Evolutionary conservation across 1,284 basidiomycete species (phyloP).

Genomic region (Sporisorium graminicola): DNA sequence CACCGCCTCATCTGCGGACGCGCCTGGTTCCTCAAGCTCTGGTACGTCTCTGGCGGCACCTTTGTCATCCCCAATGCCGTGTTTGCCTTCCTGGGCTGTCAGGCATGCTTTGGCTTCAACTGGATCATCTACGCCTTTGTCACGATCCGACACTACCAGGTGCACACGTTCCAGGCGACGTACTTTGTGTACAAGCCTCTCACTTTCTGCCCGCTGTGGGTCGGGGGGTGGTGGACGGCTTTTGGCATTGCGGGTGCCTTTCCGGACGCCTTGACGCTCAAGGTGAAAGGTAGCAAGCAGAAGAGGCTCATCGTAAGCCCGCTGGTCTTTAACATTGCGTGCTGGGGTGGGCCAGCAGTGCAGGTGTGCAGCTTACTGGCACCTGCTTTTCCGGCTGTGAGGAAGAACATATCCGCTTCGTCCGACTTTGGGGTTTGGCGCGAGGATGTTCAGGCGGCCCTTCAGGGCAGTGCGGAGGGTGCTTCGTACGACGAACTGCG

Average conservation of each 20-base stretch:
- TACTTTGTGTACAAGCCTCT: slow-evolving; percentile 21
- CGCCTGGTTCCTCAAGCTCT: slow-evolving; percentile 39
- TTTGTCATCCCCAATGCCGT: slow-evolving; percentile 41
- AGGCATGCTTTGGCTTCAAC: slow-evolving; percentile 10
- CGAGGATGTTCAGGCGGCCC: background rate
- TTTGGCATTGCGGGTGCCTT: slow-evolving; percentile 38
- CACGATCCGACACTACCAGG: slow-evolving; percentile 20
- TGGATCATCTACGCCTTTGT: slow-evolving; percentile 22
- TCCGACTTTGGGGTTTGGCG: slow-evolving; percentile 15
- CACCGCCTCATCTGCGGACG: slow-evolving; percentile 23
- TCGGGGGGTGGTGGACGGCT: slow-evolving; percentile 25
- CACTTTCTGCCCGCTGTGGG: slow-evolving; percentile 29
- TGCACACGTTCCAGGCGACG: background rate
- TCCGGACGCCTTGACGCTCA: slow-evolving; percentile 37
- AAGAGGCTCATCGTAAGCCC: slow-evolving; percentile 36
- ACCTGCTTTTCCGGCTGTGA: slow-evolving; percentile 7
- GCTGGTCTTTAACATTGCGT: slow-evolving; percentile 22
- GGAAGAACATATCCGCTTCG: background rate
- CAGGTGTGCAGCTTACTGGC: slow-evolving; percentile 16
- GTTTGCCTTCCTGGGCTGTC: slow-evolving; percentile 24
- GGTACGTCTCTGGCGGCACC: slow-evolving; percentile 27
- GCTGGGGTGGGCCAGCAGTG: slow-evolving; percentile 18
- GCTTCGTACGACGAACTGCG: background rate
- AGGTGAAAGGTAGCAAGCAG: slow-evolving; percentile 9
- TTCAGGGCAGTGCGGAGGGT: background rate